Evolutionary conservation across 2,329 filamentous ascomycete genomes (phyloP), one percentile per base, ranked within the genome.

Genomic region (Beauveria scarabaeidicola): DNA sequence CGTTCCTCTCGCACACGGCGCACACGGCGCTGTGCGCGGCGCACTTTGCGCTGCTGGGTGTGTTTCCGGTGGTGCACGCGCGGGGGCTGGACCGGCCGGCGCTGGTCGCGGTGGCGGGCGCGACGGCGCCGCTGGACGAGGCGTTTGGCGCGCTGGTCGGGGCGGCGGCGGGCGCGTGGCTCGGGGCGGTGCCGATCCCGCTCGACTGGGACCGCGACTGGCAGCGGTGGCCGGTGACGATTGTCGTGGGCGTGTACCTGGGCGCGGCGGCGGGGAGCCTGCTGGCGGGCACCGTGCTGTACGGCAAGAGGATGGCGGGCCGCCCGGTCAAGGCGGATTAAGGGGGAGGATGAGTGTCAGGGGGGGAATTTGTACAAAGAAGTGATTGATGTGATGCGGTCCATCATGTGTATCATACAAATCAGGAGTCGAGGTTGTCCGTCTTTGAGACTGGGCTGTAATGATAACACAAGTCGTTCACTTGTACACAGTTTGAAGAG

Each of bases 201-300:
- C 77, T 99, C 65, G 94, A 99, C 72, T 97, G 93, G 93, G 94
- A 99, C 72, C 86, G 94, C n/a, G 91, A 96, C 66, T 99, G 94
- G 94, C 94, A 99, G 82, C 90, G 88, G 72, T 99, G 93, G 89
- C 94, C 94, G 0, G 87, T 97, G 52, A 99, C 94, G 0, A 89
- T 99, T 61, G 75, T 97, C 5, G 85, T 83, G 2, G 94, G 94
- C 3, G 80, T 89, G 19, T 97, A 96, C 73, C 74, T 84, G 6
- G 94, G 94, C 1, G 91, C 89, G 72, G 78, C 84, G 1, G 64
- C 90, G 13, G 91, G 91, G 1, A 87, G 88, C 69, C 68, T 84
- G 59, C 64, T 85, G 19, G 85, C 86, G 0, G 81, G 81, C 3
- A 76, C 73, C 1, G 53, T 81, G 61, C 72, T 75, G 7, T 79